Evolutionary conservation across 2,329 filamentous ascomycete species (phyloP).

Genomic region (Parastagonospora nodorum): DNA sequence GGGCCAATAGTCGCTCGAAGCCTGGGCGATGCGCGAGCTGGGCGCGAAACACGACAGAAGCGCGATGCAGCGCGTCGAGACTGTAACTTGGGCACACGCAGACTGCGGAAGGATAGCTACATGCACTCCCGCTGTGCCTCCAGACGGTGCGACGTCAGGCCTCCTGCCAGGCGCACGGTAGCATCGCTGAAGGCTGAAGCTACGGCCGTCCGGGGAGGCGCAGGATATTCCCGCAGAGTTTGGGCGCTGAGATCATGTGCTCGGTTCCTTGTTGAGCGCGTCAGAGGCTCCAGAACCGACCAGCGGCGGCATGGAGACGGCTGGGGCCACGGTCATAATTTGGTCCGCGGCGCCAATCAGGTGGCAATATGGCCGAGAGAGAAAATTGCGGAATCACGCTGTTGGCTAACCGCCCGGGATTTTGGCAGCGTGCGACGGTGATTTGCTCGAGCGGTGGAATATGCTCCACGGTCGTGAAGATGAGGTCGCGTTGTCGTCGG

Average conservation of each 20-base stretch:
- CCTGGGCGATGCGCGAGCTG: conserved; percentile 10
- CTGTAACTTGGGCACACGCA: not conserved
- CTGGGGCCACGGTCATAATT: conserved; percentile 27
- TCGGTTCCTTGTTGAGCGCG: not conserved
- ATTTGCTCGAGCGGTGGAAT: conserved; percentile 34
- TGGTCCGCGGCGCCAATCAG: conserved; percentile 19
- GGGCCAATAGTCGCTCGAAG: conserved; percentile 27
- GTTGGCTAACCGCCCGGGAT: conserved; percentile 40
- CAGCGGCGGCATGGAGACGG: not conserved
- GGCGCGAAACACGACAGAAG: conserved; percentile 22
- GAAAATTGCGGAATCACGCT: conserved; percentile 28
- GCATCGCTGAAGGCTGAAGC: not conserved
- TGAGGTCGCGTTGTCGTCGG: conserved; percentile 3
- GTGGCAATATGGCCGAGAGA: not conserved
- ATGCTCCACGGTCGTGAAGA: conserved; percentile 8
- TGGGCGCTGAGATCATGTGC: not conserved
- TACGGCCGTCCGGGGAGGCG: not conserved
- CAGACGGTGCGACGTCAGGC: not conserved
- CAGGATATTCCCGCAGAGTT: no score
- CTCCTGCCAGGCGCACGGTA: not conserved
- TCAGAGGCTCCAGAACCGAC: not conserved
- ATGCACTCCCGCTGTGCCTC: conserved; percentile 1
- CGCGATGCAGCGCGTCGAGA: conserved; percentile 14
- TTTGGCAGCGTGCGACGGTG: conserved; percentile 29
- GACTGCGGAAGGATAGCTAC: conserved; percentile 6